A percentile compares a stretch with the other conserved stretches of the same genome.
phyloP scores from a whole-genome alignment of 2,329 filamentous ascomycete species.

The Fusarium musae region DNA sequence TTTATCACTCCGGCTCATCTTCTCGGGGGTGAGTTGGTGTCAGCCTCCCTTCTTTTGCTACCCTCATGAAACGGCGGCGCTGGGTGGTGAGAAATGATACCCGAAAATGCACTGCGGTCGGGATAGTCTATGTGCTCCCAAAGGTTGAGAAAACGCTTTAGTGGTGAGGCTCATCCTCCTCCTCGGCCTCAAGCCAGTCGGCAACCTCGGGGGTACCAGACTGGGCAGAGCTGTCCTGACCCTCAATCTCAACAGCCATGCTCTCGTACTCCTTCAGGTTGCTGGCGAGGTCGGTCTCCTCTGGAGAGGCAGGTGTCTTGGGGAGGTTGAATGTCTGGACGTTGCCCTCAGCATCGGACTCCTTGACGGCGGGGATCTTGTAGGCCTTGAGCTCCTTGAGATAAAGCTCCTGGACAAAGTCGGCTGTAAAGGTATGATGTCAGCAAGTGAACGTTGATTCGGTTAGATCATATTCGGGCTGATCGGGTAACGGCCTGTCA shows the following conservation, averaged over 20 bases:
- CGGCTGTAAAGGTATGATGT: slow-evolving; percentile 69
- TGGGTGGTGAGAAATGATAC: slow-evolving; percentile 20
- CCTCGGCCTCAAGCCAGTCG: slow-evolving; percentile 88
- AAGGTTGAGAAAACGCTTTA: slow-evolving; percentile 49
- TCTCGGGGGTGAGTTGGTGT: slow-evolving; percentile 10
- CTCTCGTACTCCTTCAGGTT: slow-evolving; percentile 95
- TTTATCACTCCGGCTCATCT: slow-evolving; percentile 12
- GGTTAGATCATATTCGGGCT: not conserved
- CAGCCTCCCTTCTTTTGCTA: slow-evolving; percentile 34
- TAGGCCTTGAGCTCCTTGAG: slow-evolving; percentile 95
- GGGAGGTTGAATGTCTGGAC: slow-evolving; percentile 89
- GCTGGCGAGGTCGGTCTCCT: slow-evolving; percentile 91
- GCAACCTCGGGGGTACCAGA: slow-evolving; percentile 67
- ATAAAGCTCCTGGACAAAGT: slow-evolving; percentile 98
- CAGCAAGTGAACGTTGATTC: slow-evolving; percentile 38
- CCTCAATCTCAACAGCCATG: slow-evolving; percentile 95
- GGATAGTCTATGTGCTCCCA: slow-evolving; percentile 16
- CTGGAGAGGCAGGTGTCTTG: slow-evolving; percentile 85
- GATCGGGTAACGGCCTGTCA: not conserved
- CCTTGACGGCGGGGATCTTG: slow-evolving; percentile 87
- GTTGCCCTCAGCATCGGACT: slow-evolving; percentile 86
- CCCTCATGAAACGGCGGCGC: slow-evolving; percentile 14
- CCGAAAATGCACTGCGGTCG: slow-evolving; percentile 12
- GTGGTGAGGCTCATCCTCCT: slow-evolving; percentile 66
- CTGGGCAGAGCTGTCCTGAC: slow-evolving; percentile 74